phyloP scores from a whole-genome alignment of 129 eudicot genomes.

The Helianthus tuberosus region DNA sequence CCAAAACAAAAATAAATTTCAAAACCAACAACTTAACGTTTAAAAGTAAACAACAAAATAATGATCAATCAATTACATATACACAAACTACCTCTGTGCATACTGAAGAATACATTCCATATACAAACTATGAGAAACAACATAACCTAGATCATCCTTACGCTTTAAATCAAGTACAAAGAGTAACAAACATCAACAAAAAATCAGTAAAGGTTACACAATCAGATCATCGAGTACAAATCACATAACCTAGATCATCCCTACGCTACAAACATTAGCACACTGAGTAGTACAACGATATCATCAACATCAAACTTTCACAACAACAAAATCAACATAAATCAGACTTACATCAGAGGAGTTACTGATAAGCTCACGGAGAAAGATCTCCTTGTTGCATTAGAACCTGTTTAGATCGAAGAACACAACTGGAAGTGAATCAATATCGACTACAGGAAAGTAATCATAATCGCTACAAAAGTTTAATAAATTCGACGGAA shows the following conservation, averaged over 20 bases:
- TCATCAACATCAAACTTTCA: not conserved
- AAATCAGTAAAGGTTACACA: not conserved
- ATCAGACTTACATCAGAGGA: too few relatives aligned
- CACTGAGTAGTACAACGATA: not conserved
- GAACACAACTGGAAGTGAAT: too few relatives aligned
- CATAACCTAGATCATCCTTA: not conserved
- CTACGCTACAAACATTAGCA: not conserved
- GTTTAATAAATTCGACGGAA: too few relatives aligned
- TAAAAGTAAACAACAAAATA: too few relatives aligned
- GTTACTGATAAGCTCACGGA: constrained; percentile 88
- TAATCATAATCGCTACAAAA: too few relatives aligned
- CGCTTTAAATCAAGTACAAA: not conserved
- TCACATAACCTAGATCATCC: not conserved
- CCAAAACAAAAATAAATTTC: too few relatives aligned
- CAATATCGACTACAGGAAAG: too few relatives aligned
- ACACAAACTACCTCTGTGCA: not conserved
- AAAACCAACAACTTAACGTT: too few relatives aligned
- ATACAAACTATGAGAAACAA: not conserved
- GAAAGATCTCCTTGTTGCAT: constrained; percentile 93
- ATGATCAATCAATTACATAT: too few relatives aligned
- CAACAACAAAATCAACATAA: constrained; percentile 36
- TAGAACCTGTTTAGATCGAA: too few relatives aligned
- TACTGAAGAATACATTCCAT: not conserved
- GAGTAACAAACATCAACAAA: not conserved
- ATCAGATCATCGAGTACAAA: not conserved